Conservation (phyloP, 441 rosid species). For the Francoa sonchifolia region DNA sequence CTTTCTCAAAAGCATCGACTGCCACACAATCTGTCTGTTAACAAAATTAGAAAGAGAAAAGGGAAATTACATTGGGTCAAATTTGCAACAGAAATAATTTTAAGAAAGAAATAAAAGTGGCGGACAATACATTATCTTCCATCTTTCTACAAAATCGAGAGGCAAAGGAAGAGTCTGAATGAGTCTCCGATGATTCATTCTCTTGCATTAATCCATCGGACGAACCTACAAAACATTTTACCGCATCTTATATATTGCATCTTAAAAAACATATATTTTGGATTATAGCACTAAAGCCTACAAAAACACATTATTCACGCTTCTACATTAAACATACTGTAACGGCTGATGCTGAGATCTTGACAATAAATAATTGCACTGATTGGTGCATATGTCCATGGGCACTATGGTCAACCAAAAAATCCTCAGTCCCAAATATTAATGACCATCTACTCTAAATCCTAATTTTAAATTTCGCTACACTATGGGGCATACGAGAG, state of each 20-base stretch:
- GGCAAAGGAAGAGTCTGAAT: slow-evolving; percentile 36
- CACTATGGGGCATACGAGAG: no score
- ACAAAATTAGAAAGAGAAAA: slow-evolving; percentile 14
- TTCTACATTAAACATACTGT: neutral
- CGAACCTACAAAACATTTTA: slow-evolving; percentile 24
- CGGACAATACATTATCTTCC: slow-evolving; percentile 39
- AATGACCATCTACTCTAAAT: no score
- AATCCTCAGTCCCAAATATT: no score
- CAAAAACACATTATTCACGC: neutral
- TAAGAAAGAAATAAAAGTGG: slow-evolving; percentile 1
- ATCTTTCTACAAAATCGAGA: slow-evolving; percentile 27
- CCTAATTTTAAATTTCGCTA: no score
- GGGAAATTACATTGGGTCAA: slow-evolving; percentile 7
- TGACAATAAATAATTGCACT: no score
- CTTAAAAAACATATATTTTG: neutral
- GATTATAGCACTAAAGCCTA: neutral
- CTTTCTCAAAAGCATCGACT: slow-evolving; percentile 28
- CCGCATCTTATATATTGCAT: slow-evolving; percentile 5
- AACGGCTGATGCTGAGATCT: no score
- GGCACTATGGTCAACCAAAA: no score
- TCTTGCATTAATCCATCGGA: slow-evolving; percentile 26
- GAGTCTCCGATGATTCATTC: slow-evolving; percentile 22
- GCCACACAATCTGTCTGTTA: slow-evolving; percentile 34
- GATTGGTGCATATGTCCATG: no score
- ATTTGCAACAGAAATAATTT: slow-evolving; percentile 10